Evolutionary conservation across 2,329 filamentous ascomycete genomes (phyloP), one percentile per base, ranked within the genome.

Genomic region (Cadophora gregata): DNA sequence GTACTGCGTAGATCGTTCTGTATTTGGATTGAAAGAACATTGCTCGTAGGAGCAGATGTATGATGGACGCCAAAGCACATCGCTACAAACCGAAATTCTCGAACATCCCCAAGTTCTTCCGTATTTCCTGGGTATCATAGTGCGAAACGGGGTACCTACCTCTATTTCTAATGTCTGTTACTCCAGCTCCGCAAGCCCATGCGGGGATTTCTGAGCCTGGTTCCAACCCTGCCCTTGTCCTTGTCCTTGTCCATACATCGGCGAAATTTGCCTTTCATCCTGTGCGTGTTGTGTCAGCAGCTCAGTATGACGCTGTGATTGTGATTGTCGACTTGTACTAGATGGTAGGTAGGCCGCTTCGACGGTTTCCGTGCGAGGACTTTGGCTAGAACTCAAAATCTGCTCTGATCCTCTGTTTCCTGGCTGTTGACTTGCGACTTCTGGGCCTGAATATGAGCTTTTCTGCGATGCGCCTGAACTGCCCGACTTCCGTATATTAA

Each of bases 361-460:
- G 2, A 14, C 38, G 16, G 47, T 38, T 25, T 25, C n/a, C 27
- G 27, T 14, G 5, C 14, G 19, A 29, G 55, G 55, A n/a, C 45
- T 33, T 45, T 65, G 53, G 2, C 21, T 53, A 42, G n/a, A 33
- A 24, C 33, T 55, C 29, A 62, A 38, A 27, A 38, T 62, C 47
- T 65, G 63, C 63, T 58, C 62, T 25, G 63, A 65, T 9, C 62
- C 48, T 9, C 63, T 55, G 5, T 55, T 9, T 21, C 48, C 62
- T n/a, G 51, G 38, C 27, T 59, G 62, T 29, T 58, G 62, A 21
- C 62, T 42, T 50, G 51, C 51, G 1, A 36, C 53, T 10, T 27
- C 38, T 2, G 60, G 48, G 24, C 62, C 63, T 16, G 33, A 58
- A 56, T 51, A 31, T 29, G 53, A 59, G 19, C 51, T 38, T 27